phyloP scores from a whole-genome alignment of 768 basidiomycete genomes.

The Suillus ampliporus region DNA sequence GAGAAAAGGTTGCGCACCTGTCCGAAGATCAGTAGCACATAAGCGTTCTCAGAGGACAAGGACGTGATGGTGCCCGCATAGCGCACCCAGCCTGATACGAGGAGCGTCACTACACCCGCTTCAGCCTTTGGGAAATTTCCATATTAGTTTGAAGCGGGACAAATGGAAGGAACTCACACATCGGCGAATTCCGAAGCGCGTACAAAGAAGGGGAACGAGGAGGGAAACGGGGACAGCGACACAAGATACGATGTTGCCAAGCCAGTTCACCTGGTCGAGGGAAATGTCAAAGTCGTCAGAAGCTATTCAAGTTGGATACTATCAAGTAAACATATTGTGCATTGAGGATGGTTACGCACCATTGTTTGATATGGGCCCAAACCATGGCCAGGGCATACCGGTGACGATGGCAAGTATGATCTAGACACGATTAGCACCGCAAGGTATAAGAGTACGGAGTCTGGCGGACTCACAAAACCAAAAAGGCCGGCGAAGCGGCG shows the following conservation, averaged over 20 bases:
- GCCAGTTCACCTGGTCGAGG: constrained; percentile 78
- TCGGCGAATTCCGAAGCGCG: constrained; percentile 62
- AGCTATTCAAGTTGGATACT: constrained; percentile 43
- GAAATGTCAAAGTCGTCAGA: constrained; percentile 69
- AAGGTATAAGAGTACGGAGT: constrained; percentile 18
- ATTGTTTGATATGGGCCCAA: constrained; percentile 79
- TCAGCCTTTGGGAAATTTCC: constrained; percentile 53
- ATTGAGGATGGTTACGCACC: constrained; percentile 43
- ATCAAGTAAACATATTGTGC: neutral
- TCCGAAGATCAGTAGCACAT: constrained; percentile 70
- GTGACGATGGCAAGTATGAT: constrained; percentile 64
- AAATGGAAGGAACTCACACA: constrained; percentile 52
- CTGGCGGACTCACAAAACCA: constrained; percentile 53
- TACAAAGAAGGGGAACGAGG: constrained; percentile 60
- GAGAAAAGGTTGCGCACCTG: constrained; percentile 52
- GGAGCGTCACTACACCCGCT: constrained; percentile 55
- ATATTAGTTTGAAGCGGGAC: neutral
- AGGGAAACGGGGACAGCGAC: constrained; percentile 69
- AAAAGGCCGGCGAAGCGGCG: constrained; percentile 67
- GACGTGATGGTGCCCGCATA: constrained; percentile 70
- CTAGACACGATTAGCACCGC: constrained; percentile 37
- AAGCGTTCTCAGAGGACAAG: constrained; percentile 56
- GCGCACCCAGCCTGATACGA: constrained; percentile 77
- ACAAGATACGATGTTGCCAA: constrained; percentile 69
- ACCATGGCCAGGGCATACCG: constrained; percentile 81